Conservation (phyloP, 164 flowering plant species). For the Akebia trifoliata region DNA sequence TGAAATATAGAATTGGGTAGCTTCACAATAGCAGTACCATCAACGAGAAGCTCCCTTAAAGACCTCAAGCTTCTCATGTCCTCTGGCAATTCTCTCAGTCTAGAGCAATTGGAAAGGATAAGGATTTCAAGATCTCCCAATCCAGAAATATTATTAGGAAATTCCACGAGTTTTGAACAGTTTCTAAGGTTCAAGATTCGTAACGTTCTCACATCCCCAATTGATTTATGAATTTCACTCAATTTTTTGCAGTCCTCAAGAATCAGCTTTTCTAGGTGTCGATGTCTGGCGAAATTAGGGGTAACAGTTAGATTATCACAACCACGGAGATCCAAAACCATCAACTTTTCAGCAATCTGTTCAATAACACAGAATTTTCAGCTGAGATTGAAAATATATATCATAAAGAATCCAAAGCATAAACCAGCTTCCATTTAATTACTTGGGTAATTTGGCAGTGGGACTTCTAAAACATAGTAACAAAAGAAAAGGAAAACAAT, state of each 20-base stretch:
- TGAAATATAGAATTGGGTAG: conserved; percentile 37
- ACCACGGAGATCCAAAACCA: conserved; percentile 32
- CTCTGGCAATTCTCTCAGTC: conserved; percentile 32
- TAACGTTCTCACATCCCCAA: conserved; percentile 26
- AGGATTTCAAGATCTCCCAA: conserved; percentile 34
- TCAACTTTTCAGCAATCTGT: conserved; percentile 36
- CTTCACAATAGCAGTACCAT: conserved; percentile 27
- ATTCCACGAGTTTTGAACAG: conserved; percentile 32
- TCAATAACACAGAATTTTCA: not conserved
- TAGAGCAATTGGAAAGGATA: conserved; percentile 35
- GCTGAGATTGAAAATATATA: not conserved
- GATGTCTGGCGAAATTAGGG: conserved; percentile 40
- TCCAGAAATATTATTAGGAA: conserved; percentile 44
- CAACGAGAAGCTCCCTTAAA: conserved; percentile 31
- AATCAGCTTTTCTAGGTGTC: conserved; percentile 29
- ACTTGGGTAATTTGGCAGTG: too few species aligned
- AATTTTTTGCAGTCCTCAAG: conserved; percentile 28
- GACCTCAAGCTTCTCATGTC: conserved; percentile 30
- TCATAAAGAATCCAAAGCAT: too few species aligned
- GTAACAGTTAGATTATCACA: conserved; percentile 23
- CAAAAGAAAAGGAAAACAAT: too few species aligned
- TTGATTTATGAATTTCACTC: conserved; percentile 27
- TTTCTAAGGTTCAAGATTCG: conserved; percentile 28
- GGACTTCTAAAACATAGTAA: too few species aligned
- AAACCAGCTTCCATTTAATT: too few species aligned